phyloP scores from a whole-genome alignment of 2,329 filamentous ascomycete species.

The Trichoderma oligosporum region DNA sequence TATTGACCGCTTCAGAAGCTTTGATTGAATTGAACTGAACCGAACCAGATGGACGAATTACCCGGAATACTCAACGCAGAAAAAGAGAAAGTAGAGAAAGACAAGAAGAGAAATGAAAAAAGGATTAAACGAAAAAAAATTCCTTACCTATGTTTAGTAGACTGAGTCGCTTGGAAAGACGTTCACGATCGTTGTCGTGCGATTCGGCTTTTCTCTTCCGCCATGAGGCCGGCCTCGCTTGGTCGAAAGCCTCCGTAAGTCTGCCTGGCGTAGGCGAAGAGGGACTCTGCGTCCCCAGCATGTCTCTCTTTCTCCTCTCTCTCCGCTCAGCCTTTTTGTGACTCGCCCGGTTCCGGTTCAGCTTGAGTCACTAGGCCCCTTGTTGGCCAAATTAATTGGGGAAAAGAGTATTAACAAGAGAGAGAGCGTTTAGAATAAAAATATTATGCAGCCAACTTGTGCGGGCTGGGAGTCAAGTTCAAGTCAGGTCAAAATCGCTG shows the following conservation, averaged over 20 bases:
- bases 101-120: neutral
- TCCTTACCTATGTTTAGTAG: constrained; percentile 75
- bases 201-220: constrained; percentile 59
- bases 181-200: constrained; percentile 68
- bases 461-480: too few relatives aligned
- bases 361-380: neutral
- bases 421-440: too few relatives aligned
- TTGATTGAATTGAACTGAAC: neutral
- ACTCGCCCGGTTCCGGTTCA: neutral
- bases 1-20: neutral
- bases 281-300: constrained; percentile 22
- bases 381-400: neutral
- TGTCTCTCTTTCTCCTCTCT: constrained; percentile 15
- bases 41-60: too few relatives aligned
- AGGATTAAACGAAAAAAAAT: neutral
- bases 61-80: neutral
- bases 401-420: neutral
- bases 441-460: neutral
- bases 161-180: constrained; percentile 79
- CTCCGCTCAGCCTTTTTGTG: constrained; percentile 3
- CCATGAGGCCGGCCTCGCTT: constrained; percentile 15
- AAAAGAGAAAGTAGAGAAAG: neutral
- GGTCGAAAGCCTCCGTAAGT: constrained; percentile 10
- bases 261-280: constrained; percentile 18
- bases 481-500: too few relatives aligned